These are phyloP conservation scores for Phaeosphaeria sp. DNA, from an alignment of 2,329 filamentous ascomycete genomes.

Conservation along the genomic window DNA sequence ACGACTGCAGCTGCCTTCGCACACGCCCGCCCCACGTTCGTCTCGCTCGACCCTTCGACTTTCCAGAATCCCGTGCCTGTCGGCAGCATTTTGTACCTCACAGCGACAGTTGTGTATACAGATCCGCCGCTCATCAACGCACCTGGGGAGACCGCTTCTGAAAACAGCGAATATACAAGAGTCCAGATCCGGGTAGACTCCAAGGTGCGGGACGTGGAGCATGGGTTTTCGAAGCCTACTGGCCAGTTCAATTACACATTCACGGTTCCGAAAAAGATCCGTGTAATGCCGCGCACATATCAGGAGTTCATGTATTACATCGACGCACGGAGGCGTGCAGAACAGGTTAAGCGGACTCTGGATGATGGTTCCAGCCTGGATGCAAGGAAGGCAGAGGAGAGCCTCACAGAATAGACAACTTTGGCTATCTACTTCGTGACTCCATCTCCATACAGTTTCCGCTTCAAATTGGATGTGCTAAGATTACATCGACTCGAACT, in stretches of 20 bases:
- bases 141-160: constrained; percentile 41
- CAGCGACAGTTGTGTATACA: constrained; percentile 74
- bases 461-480: background rate
- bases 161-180: constrained; percentile 60
- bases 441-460: background rate
- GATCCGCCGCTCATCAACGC: constrained; percentile 62
- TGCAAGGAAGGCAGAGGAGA: constrained; percentile 41
- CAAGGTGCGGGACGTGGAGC: constrained; percentile 75
- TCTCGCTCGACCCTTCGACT: constrained; percentile 75
- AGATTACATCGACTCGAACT: background rate
- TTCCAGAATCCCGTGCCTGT: constrained; percentile 79
- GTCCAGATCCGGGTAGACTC: constrained; percentile 75
- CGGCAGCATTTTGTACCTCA: constrained; percentile 76
- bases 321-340: constrained; percentile 64
- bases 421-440: background rate
- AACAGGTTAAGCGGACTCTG: constrained; percentile 53
- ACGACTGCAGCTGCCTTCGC: constrained; percentile 76
- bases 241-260: constrained; percentile 82
- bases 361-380: constrained; percentile 37
- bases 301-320: constrained; percentile 71
- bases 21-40: constrained; percentile 72
- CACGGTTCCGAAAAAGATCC: constrained; percentile 67
- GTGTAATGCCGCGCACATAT: constrained; percentile 70
- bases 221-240: constrained; percentile 70
- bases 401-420: constrained; percentile 42